These are phyloP conservation scores for Arabidopsis arenosa DNA, from an alignment of 345 rosid genomes.

Conservation along the genomic window DNA sequence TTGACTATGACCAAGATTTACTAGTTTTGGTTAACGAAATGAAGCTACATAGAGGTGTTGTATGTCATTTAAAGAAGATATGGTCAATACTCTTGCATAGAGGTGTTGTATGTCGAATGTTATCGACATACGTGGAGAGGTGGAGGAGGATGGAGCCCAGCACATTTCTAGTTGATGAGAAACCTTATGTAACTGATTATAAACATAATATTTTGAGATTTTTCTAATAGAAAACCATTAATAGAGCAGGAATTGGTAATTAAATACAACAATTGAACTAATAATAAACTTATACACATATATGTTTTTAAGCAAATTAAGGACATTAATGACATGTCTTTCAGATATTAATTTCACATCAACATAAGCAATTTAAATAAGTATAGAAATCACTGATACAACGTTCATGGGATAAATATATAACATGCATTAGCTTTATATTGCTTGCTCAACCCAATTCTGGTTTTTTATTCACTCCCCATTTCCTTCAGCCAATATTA, in stretches of 20 bases:
- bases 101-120: too few relatives aligned
- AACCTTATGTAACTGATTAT: not conserved
- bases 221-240: not conserved
- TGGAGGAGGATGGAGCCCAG: not conserved
- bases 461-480: slow-evolving; percentile 42
- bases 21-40: too few relatives aligned
- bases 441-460: slow-evolving; percentile 35
- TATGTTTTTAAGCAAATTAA: slow-evolving; percentile 25
- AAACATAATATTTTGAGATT: not conserved
- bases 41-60: too few relatives aligned
- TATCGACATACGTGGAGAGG: not conserved
- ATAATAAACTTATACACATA: slow-evolving; percentile 26
- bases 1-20: not conserved
- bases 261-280: not conserved
- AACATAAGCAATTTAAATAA: slow-evolving; percentile 32
- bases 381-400: slow-evolving; percentile 17
- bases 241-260: not conserved
- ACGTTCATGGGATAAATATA: slow-evolving; percentile 34
- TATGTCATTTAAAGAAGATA: too few relatives aligned
- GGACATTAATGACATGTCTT: slow-evolving; percentile 30
- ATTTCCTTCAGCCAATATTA: slow-evolving; percentile 34
- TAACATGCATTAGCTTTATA: slow-evolving; percentile 35
- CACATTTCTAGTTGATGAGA: not conserved
- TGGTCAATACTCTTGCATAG: too few relatives aligned
- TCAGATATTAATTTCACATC: slow-evolving; percentile 27